Evolutionary conservation across 73 alveolate species (phyloP).

Genomic region (Paramecium caudatum): DNA sequence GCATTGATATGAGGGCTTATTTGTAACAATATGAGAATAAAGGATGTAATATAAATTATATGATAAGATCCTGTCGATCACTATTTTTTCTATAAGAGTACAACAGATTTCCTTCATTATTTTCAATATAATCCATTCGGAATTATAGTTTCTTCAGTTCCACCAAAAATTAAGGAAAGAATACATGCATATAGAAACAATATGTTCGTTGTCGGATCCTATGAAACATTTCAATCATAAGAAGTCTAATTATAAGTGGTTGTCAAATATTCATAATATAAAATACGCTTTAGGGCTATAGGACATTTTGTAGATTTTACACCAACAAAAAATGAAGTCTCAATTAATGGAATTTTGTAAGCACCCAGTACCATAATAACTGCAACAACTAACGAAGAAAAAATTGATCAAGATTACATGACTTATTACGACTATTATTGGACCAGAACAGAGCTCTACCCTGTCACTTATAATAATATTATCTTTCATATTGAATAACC

Average conservation of each 20-base stretch:
- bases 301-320: slow-evolving; percentile 13
- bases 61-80: background rate
- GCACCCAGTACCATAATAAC: background rate
- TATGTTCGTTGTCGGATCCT: background rate
- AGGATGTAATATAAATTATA: background rate
- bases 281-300: background rate
- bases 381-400: background rate
- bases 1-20: background rate
- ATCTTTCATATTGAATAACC: slow-evolving; percentile 8
- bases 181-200: background rate
- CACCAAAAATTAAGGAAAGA: background rate
- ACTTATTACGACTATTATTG: background rate
- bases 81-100: background rate
- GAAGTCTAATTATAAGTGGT: background rate
- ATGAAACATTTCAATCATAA: background rate
- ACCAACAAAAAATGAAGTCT: background rate
- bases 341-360: background rate
- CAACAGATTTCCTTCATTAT: background rate
- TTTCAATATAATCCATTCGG: background rate
- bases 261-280: background rate
- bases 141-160: background rate
- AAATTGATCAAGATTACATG: background rate
- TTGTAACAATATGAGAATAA: background rate
- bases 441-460: slow-evolving; percentile 7
- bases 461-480: background rate